These are phyloP conservation scores for Lavandula angustifolia DNA, from an alignment of 257 asterid species.

Conservation along the genomic window DNA sequence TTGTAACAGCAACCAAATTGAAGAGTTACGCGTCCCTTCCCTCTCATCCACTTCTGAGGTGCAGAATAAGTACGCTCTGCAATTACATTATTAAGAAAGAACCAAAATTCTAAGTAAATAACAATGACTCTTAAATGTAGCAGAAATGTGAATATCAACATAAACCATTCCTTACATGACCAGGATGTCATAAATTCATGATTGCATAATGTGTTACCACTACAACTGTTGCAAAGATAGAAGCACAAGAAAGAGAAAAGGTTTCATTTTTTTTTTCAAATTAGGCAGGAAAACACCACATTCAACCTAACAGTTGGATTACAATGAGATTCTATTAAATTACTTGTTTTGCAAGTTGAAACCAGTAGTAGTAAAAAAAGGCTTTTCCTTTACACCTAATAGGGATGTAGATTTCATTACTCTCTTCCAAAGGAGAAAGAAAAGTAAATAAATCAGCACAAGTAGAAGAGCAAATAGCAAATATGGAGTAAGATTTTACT, in stretches of 20 bases:
- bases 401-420: background rate
- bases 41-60: slow-evolving; percentile 90
- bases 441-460: background rate
- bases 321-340: slow-evolving; percentile 1
- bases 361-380: background rate
- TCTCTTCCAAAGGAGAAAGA: background rate
- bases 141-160: too few species aligned
- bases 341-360: background rate
- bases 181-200: slow-evolving; percentile 4
- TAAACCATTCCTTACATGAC: too few species aligned
- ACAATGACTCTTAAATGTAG: too few species aligned
- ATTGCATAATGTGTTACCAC: background rate
- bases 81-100: slow-evolving; percentile 22
- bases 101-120: background rate
- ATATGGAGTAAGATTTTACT: background rate
- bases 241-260: too few species aligned
- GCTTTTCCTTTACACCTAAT: background rate
- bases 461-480: background rate
- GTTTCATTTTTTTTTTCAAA: too few species aligned
- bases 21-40: slow-evolving; percentile 80
- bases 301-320: background rate
- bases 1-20: slow-evolving; percentile 95
- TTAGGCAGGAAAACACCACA: slow-evolving; percentile 16
- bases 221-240: too few species aligned
- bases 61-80: slow-evolving; percentile 75